Evolutionary conservation across 345 rosid species (phyloP).

Genomic region (Euphorbia tirucalli): DNA sequence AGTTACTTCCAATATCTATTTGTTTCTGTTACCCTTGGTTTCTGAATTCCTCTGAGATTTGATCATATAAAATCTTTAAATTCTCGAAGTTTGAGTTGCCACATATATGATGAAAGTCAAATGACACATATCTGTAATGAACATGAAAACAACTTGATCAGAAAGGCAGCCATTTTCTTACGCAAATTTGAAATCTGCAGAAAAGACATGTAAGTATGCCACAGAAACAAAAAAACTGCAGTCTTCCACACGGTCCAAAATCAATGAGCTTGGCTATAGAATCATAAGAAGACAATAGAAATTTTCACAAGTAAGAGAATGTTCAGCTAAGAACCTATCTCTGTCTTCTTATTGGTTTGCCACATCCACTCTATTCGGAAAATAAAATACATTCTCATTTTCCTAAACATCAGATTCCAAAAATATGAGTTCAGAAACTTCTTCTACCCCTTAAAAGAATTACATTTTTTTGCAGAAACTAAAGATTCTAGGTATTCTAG

Average conservation of each 20-base stretch:
- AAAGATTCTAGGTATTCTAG: not conserved
- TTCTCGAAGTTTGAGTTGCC: constrained; percentile 81
- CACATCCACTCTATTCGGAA: not conserved
- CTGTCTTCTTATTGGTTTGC: not conserved
- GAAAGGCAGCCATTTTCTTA: not conserved
- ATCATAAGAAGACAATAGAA: not conserved
- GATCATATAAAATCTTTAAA: constrained; percentile 64
- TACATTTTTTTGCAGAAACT: not conserved
- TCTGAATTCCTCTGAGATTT: constrained; percentile 65
- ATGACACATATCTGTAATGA: constrained; percentile 67
- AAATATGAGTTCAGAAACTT: not conserved
- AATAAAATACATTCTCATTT: not conserved
- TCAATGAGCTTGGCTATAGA: not conserved
- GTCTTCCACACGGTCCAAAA: not conserved
- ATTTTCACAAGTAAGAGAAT: not conserved
- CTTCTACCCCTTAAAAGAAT: not conserved
- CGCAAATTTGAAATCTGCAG: not conserved
- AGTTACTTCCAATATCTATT: constrained; percentile 11
- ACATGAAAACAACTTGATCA: constrained; percentile 7
- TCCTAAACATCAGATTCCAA: not conserved
- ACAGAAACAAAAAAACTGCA: not conserved
- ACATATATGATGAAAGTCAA: constrained; percentile 84
- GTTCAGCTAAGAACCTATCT: not conserved
- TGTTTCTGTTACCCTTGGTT: constrained; percentile 73
- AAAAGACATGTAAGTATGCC: not conserved